These are phyloP conservation scores for Inosperma sp. DNA, from an alignment of 768 basidiomycete genomes.

Conservation along the genomic window DNA sequence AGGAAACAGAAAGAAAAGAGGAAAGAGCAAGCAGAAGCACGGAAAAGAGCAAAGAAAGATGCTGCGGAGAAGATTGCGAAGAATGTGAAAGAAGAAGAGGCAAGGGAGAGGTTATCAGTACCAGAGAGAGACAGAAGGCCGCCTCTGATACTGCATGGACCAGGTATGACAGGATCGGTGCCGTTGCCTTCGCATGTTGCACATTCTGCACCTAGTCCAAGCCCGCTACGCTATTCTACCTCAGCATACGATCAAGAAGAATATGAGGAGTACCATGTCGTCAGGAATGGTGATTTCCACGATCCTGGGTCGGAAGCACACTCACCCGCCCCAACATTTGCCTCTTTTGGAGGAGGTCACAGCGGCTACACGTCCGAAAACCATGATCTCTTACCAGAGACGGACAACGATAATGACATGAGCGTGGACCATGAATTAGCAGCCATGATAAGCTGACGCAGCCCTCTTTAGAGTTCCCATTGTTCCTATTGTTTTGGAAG, in stretches of 20 bases:
- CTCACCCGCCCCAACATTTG: constrained; percentile 49
- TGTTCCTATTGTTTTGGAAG: no score
- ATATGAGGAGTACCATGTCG: constrained; percentile 30
- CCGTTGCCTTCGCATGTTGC: constrained; percentile 8
- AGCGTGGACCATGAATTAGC: constrained; percentile 29
- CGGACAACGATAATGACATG: constrained; percentile 28
- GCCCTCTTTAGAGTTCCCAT: neutral
- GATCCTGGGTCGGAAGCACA: constrained; percentile 11
- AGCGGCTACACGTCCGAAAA: constrained; percentile 57
- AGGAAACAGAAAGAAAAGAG: constrained; percentile 45
- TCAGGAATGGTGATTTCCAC: constrained; percentile 1
- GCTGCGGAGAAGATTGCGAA: constrained; percentile 28
- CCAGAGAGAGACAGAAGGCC: constrained; percentile 12
- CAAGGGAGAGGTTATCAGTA: constrained; percentile 6
- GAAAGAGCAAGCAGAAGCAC: constrained; percentile 48
- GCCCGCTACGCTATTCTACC: constrained; percentile 41
- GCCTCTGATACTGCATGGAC: constrained; percentile 9
- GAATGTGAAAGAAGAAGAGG: constrained; percentile 17
- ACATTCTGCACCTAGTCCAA: constrained; percentile 34
- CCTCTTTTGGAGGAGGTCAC: constrained; percentile 46
- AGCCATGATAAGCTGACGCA: constrained; percentile 15
- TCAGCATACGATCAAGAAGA: constrained; percentile 22
- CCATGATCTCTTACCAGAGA: constrained; percentile 20
- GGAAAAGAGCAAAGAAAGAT: constrained; percentile 41
- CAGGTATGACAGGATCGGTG: constrained; percentile 8